Conservation (phyloP, 2,329 filamentous ascomycete species). For the Fulvia fulva region DNA sequence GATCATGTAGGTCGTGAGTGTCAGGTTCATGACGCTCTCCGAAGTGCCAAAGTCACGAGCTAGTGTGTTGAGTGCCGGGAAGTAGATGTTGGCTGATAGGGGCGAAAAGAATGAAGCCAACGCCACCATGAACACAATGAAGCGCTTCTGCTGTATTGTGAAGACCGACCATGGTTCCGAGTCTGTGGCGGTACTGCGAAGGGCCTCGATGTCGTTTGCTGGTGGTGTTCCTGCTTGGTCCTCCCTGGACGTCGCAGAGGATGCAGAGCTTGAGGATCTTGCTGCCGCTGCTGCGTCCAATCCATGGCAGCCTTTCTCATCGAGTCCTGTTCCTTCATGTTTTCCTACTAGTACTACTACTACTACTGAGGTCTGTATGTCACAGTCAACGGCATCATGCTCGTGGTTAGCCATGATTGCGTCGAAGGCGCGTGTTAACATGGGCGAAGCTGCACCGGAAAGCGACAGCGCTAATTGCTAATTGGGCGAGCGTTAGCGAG, state of each 20-base stretch:
- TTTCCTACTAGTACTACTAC: background rate
- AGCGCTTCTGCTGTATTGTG: slow-evolving; percentile 39
- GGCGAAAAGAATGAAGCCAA: slow-evolving; percentile 53
- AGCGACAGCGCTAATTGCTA: too few species aligned
- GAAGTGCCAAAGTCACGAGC: slow-evolving; percentile 46
- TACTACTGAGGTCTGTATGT: background rate
- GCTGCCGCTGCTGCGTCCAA: background rate
- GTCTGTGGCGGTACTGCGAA: slow-evolving; percentile 15
- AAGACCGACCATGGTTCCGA: slow-evolving; percentile 33
- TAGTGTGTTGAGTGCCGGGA: slow-evolving; percentile 50
- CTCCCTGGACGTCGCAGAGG: background rate
- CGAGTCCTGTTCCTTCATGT: background rate
- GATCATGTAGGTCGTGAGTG: slow-evolving; percentile 57
- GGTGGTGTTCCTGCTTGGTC: background rate
- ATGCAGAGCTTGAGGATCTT: background rate
- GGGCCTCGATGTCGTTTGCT: slow-evolving; percentile 20
- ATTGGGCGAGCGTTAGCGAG: too few species aligned
- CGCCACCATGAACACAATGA: slow-evolving; percentile 49
- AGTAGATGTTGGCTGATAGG: slow-evolving; percentile 51
- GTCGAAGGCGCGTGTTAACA: too few species aligned
- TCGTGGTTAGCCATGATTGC: background rate
- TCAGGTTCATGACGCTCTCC: slow-evolving; percentile 44
- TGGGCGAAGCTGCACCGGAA: too few species aligned
- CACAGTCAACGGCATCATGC: background rate
- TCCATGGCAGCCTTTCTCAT: background rate